Base-by-base conservation (phyloP, 306 rosid genomes). In the Chamaecrista fasciculata region DNA sequence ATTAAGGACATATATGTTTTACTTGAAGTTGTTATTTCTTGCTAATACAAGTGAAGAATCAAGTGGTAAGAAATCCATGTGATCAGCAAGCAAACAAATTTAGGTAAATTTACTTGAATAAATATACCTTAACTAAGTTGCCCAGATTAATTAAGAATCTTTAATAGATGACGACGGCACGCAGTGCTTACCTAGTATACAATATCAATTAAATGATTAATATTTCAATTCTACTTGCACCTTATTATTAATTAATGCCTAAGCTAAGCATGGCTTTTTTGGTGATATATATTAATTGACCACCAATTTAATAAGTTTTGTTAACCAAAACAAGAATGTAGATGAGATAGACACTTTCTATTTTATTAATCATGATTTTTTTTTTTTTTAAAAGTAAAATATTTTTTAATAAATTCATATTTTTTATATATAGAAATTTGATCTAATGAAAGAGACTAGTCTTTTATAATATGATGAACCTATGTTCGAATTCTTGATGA, bases 31-130 rank as follows among this genome's bases (percentile, higher is more conserved):
- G 62, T 24, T 47, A 23, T 60, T 60, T 48, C 39, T 57, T 21
- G 12, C 10, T 2, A 77, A 19, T 44, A 24, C 1, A 77, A 71
- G 77, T 19, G 40, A 63, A 77, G 81, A 76, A 70, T 77, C 62
- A 15, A 71, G 59, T 63, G 50, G 34, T 6, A 62, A 7, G 36
- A 57, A 69, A 28, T 23, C 21, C 40, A 43, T 29, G n/a, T 8
- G n/a, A n/a, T n/a, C n/a, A n/a, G n/a, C n/a, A 19, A 20, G 39
- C 71, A 21, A 60, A 20, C 53, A 76, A 20, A n/a, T n/a, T 3
- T 24, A 52, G 53, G 71, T 21, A 69, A 40, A 2, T 28, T 61
- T 29, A 15, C 23, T 20, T 28, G 2, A 8, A 40, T 1, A 23
- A 50, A 26, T 20, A 70, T 63, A 36, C 71, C 37, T 40, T 20